A percentile compares a stretch with the other conserved stretches of the same genome.
Conservation (phyloP, 495 filamentous ascomycete genomes). For the Penicillium macrosclerotiorum region DNA sequence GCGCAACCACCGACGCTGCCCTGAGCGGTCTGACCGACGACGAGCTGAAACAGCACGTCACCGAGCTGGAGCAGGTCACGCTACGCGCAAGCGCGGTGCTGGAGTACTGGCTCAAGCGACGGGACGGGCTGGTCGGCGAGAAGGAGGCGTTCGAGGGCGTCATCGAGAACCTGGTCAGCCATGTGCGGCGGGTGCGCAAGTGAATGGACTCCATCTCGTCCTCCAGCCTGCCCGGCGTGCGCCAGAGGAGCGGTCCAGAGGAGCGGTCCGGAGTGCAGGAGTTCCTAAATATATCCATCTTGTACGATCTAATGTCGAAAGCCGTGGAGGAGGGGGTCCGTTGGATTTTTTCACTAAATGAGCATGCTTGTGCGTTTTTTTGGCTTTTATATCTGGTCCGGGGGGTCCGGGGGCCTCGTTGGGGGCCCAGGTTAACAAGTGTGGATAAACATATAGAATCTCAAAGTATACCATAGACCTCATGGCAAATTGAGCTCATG, state of each 20-base stretch:
- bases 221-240: too few species aligned
- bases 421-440: too few species aligned
- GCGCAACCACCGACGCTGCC: conserved; percentile 79
- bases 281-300: conserved; percentile 5
- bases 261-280: too few species aligned
- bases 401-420: too few species aligned
- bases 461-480: too few species aligned
- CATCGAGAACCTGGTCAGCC: conserved; percentile 96
- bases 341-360: conserved; percentile 10
- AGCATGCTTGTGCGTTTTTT: conserved; percentile 7
- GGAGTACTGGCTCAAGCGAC: conserved; percentile 83
- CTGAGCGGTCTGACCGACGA: conserved; percentile 68
- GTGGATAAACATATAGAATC: too few species aligned
- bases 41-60: conserved; percentile 75
- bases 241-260: too few species aligned
- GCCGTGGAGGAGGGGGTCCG: too few species aligned
- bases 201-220: conserved; percentile 15
- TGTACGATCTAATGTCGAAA: conserved; percentile 29
- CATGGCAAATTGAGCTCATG: too few species aligned
- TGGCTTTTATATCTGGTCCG: too few species aligned
- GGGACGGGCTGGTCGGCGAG: conserved; percentile 81
- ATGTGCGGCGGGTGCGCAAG: conserved; percentile 85
- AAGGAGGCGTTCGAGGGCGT: conserved; percentile 96
- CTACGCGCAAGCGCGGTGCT: conserved; percentile 70
- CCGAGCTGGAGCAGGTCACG: conserved; percentile 64